A percentile compares a stretch with the other conserved stretches of the same genome.
Conservation (phyloP, 1,284 basidiomycete species). For the Trametes pubescens region DNA sequence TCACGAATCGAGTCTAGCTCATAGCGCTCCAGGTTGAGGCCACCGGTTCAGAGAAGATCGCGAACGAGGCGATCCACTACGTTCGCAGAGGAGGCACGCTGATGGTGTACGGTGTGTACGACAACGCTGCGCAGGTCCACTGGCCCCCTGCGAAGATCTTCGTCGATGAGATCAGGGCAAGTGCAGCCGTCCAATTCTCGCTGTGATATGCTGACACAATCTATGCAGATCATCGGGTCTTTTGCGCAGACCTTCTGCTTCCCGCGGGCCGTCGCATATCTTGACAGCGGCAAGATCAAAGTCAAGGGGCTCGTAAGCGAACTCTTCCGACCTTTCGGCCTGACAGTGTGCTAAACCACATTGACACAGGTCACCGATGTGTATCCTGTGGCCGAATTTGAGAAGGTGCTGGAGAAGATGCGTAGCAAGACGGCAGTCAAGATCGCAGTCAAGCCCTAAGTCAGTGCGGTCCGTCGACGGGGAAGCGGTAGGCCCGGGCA, state of each 20-base stretch:
- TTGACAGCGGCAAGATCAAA: conserved; percentile 84
- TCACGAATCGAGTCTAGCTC: conserved; percentile 4
- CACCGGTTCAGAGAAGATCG: conserved; percentile 83
- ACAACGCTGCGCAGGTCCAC: conserved; percentile 76
- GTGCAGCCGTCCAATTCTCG: conserved; percentile 24
- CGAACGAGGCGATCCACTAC: conserved; percentile 84
- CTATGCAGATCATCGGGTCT: conserved; percentile 78
- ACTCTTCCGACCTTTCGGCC: not conserved
- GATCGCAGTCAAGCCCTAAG: conserved; percentile 66
- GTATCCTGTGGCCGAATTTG: conserved; percentile 81
- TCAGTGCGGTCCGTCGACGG: not conserved
- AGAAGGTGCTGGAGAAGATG: conserved; percentile 87
- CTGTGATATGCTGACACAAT: not conserved
- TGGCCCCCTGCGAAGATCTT: conserved; percentile 91
- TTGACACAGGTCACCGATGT: conserved; percentile 68
- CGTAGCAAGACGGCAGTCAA: conserved; percentile 74
- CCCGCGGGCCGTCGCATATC: conserved; percentile 87
- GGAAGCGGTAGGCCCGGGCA: no score
- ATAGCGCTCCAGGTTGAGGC: conserved; percentile 66
- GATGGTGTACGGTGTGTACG: conserved; percentile 81
- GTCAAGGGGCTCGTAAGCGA: conserved; percentile 79
- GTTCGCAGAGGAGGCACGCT: conserved; percentile 82
- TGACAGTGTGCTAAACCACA: not conserved
- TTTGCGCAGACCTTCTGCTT: conserved; percentile 89
- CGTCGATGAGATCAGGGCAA: conserved; percentile 81